Evolutionary conservation across 2,329 filamentous ascomycete genomes (phyloP).

Genomic region (Diplodia corticola): DNA sequence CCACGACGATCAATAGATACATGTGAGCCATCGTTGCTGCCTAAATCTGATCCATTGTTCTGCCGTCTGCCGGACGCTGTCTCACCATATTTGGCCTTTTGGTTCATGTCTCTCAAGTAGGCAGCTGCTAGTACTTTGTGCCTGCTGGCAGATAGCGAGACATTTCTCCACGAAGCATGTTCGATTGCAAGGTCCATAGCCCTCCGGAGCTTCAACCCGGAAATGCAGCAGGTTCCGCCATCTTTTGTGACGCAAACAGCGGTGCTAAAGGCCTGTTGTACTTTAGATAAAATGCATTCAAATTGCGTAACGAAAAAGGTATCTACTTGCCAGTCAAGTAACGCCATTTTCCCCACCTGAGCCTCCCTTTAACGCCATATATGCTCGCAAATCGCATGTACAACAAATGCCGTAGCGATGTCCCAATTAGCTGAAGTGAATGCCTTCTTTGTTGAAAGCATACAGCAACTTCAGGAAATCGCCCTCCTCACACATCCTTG

Average conservation of each 20-base stretch:
- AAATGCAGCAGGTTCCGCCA: no score
- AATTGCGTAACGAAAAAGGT: background rate
- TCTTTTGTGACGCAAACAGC: background rate
- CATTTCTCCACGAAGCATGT: no score
- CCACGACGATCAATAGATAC: background rate
- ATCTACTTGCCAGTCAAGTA: constrained; percentile 14
- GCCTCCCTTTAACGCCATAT: constrained; percentile 1
- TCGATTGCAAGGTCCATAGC: no score
- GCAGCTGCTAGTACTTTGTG: no score
- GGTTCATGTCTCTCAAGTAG: no score
- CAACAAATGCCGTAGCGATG: background rate
- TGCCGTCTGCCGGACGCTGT: background rate
- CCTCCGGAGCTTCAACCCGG: no score
- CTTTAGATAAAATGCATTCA: background rate
- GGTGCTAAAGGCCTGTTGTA: background rate
- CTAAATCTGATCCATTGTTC: background rate
- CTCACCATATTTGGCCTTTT: background rate
- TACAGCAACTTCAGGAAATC: constrained; percentile 82
- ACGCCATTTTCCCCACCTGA: background rate
- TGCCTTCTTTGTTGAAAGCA: constrained; percentile 87
- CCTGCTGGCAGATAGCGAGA: no score
- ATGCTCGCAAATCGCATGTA: constrained; percentile 48
- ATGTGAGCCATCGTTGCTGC: background rate
- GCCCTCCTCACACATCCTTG: constrained; percentile 86
- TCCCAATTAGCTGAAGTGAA: constrained; percentile 72